A percentile compares a stretch with the other conserved stretches of the same genome.
phyloP scores from a whole-genome alignment of 768 basidiomycete genomes.

The Tricholoma hemisulphureum region DNA sequence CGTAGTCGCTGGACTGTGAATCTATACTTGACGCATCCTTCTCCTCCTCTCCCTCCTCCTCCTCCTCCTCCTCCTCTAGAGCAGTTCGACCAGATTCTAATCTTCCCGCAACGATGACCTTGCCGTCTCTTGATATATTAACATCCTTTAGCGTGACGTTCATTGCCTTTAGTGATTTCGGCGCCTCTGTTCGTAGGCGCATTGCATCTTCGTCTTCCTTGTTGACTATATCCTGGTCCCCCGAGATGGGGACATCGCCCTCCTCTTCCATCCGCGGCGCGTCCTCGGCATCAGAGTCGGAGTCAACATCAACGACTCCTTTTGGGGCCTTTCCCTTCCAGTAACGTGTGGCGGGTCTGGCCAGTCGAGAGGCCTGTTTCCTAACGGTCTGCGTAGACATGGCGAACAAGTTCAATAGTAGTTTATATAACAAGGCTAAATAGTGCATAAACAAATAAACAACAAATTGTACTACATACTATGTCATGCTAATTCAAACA shows the following conservation, averaged over 20 bases:
- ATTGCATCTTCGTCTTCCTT: conserved; percentile 47
- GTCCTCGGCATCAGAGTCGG: conserved; percentile 66
- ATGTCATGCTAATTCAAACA: conserved; percentile 40
- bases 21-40: conserved; percentile 16
- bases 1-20: conserved; percentile 82
- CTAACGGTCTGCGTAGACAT: conserved; percentile 35
- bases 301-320: conserved; percentile 55
- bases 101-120: conserved; percentile 75
- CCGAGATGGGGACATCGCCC: conserved; percentile 60
- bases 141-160: conserved; percentile 79
- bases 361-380: conserved; percentile 74
- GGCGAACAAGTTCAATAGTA: not conserved
- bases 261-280: conserved; percentile 42
- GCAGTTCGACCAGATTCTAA: conserved; percentile 77
- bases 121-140: conserved; percentile 75
- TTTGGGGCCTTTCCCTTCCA: conserved; percentile 91
- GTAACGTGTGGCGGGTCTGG: conserved; percentile 82
- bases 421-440: too few relatives aligned
- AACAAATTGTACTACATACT: conserved; percentile 5
- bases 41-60: conserved; percentile 40
- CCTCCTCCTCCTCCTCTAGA: conserved; percentile 58
- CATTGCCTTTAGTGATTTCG: conserved; percentile 50
- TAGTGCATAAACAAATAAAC: conserved; percentile 10
- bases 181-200: conserved; percentile 34
- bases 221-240: conserved; percentile 51